Percentiles rank a stretch among this genome's conserved stretches.
Conservation (phyloP, 345 rosid species). For the Populus ilicifolia region DNA sequence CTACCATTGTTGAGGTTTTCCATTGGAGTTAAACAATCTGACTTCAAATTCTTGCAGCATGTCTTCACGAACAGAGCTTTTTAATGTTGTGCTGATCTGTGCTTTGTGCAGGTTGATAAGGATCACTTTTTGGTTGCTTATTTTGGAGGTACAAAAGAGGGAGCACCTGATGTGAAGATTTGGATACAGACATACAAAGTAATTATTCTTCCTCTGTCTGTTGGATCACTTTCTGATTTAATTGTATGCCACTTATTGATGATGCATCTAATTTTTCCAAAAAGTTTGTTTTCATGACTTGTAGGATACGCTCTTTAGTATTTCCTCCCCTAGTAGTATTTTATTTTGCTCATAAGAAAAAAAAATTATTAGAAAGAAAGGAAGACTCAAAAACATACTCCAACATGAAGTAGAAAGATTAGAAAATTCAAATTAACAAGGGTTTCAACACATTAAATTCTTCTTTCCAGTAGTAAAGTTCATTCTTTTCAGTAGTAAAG, state of each 20-base stretch:
- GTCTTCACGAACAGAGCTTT: not conserved
- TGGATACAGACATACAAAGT: constrained; percentile 69
- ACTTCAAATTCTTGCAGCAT: not conserved
- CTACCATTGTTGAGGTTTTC: constrained; percentile 76
- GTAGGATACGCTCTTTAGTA: not conserved
- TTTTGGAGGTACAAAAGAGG: constrained; percentile 55
- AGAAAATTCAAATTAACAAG: not conserved
- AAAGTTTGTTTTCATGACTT: not conserved
- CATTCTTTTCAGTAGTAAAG: not conserved
- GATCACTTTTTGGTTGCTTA: constrained; percentile 77
- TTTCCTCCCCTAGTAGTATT: not conserved
- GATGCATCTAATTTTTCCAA: not conserved
- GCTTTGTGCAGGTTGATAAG: constrained; percentile 46
- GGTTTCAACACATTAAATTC: not conserved
- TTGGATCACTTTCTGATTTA: not conserved
- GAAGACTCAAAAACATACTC: too few relatives aligned
- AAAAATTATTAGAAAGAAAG: not conserved
- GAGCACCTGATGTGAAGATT: constrained; percentile 64
- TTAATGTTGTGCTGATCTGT: constrained; percentile 1
- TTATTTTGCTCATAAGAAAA: not conserved
- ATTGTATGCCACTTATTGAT: not conserved
- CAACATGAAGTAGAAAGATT: too few relatives aligned
- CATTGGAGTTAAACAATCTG: constrained; percentile 2
- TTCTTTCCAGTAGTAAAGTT: not conserved
- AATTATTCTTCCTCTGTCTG: not conserved